A percentile compares a stretch with the other conserved stretches of the same genome.
Conservation (phyloP, 495 filamentous ascomycete genomes). For the Penicillium soppii region DNA sequence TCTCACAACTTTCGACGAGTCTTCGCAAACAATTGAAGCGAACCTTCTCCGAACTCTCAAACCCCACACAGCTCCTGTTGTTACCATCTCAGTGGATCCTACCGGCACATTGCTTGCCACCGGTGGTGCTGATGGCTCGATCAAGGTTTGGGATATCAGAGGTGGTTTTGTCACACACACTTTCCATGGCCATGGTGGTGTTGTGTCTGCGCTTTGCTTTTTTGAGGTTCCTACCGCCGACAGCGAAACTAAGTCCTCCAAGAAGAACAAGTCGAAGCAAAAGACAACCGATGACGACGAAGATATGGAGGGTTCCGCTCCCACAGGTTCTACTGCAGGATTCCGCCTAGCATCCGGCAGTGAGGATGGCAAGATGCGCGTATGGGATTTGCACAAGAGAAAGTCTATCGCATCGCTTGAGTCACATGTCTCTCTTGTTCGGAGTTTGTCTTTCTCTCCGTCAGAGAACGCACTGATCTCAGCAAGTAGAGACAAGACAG, state of each 20-base stretch:
- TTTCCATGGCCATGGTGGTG: conserved; percentile 85
- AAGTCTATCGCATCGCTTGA: conserved; percentile 76
- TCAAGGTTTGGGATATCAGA: conserved; percentile 95
- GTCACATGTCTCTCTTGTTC: conserved; percentile 90
- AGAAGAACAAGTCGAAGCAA: conserved; percentile 42
- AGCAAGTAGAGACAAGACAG: conserved; percentile 92
- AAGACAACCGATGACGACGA: conserved; percentile 32
- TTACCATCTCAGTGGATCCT: conserved; percentile 76
- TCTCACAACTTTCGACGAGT: conserved; percentile 57
- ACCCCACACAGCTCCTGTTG: conserved; percentile 85
- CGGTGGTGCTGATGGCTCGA: conserved; percentile 83
- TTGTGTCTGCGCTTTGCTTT: conserved; percentile 88
- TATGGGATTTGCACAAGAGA: conserved; percentile 88
- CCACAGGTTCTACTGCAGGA: conserved; percentile 43
- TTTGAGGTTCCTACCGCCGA: conserved; percentile 63
- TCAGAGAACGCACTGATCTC: conserved; percentile 74
- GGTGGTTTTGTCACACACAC: conserved; percentile 93
- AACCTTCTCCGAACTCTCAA: conserved; percentile 77
- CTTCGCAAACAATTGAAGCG: conserved; percentile 54
- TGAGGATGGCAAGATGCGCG: conserved; percentile 86
- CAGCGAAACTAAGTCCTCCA: conserved; percentile 23
- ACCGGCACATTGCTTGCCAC: conserved; percentile 90
- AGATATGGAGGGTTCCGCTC: conserved; percentile 39
- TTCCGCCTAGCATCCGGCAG: conserved; percentile 87
- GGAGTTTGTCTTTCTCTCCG: conserved; percentile 74